Base-by-base conservation (phyloP, 2,329 filamentous ascomycete species). In the Pseudogymnoascus sp. region DNA sequence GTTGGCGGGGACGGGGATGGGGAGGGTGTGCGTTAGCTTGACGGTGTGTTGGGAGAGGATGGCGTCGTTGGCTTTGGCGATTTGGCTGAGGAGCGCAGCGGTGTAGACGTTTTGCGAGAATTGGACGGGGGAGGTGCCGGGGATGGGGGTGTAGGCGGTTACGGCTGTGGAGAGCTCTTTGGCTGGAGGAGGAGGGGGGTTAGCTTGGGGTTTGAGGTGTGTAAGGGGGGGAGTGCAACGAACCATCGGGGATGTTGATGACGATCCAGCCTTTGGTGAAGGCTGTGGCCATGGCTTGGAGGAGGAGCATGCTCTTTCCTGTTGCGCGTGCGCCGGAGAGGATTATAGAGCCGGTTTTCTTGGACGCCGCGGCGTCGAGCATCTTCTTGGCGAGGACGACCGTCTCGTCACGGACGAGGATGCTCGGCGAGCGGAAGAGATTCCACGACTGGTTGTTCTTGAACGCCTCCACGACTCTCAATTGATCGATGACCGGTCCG, bases 401-500 rank as follows among this genome's bases (percentile, higher is more conserved):
- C n/a, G 88, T 89, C 78, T 97, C 90, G 62, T 82, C 79, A 67
- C 92, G 83, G 64, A 96, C 77, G 71, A 99, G 77, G 60, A 88
- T 83, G 61, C 89, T 89, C 25, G 94, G 94, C 66, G 85, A 82
- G 67, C 90, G 79, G 75, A 97, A 99, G 69, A 96, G 77, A 62
- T 81, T 83, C 92, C 94, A 99, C 65, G 83, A 86, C 79, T 97
- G 94, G 22, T 85, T 89, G 20, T 85, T 80, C 81, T 96, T 96
- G 80, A 99, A 99, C 3, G 90, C 91, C 71, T 96, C 90, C 60
- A 89, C 80, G n/a, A 86, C 82, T 68, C 91, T 83, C 76, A 99
- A 78, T 72, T 87, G 84, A 76, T 96, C 91, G 58, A 97, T 81
- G 58, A 91, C 77, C 1, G 77, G 75, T 41, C 85, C 83, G 6